A percentile compares a stretch with the other conserved stretches of the same genome.
Conservation (phyloP, 768 basidiomycete species). For the Naganishia vaughanmartiniae region DNA sequence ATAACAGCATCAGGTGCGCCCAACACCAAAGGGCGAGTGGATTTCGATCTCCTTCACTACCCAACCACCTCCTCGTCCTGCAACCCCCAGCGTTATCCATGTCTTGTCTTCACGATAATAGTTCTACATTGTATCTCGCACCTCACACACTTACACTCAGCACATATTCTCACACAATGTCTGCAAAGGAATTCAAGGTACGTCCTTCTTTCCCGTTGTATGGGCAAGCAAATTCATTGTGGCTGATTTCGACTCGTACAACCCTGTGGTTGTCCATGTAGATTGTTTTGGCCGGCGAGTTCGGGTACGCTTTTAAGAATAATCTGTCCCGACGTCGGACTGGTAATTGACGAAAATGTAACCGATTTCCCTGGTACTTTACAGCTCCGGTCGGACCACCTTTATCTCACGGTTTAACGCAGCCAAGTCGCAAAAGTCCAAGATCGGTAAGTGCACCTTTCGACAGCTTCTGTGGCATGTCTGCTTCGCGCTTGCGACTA, state of each 20-base stretch:
- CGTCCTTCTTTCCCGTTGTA: neutral
- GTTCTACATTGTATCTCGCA: no score
- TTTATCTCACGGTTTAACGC: constrained; percentile 31
- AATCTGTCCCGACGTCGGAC: neutral
- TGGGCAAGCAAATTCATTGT: neutral
- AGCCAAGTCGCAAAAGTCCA: constrained; percentile 33
- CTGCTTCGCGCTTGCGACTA: neutral
- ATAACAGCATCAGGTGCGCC: neutral
- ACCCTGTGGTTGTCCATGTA: neutral
- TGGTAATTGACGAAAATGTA: neutral
- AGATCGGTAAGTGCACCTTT: constrained; percentile 30
- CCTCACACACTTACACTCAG: neutral
- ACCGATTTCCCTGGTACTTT: no score
- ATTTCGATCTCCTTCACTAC: neutral
- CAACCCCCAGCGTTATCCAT: no score
- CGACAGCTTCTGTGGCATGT: neutral
- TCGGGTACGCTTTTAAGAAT: constrained; percentile 22
- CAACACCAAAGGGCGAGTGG: neutral
- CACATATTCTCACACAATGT: constrained; percentile 26
- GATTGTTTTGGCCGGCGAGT: constrained; percentile 38
- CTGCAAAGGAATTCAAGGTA: constrained; percentile 35
- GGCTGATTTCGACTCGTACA: neutral
- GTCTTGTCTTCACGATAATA: no score
- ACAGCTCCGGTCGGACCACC: constrained; percentile 30
- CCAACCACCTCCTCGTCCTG: neutral